A percentile compares a stretch with the other conserved stretches of the same genome.
Evolutionary conservation across 148 eudicot genomes (phyloP).

Genomic region (Fagopyrum esculentum): DNA sequence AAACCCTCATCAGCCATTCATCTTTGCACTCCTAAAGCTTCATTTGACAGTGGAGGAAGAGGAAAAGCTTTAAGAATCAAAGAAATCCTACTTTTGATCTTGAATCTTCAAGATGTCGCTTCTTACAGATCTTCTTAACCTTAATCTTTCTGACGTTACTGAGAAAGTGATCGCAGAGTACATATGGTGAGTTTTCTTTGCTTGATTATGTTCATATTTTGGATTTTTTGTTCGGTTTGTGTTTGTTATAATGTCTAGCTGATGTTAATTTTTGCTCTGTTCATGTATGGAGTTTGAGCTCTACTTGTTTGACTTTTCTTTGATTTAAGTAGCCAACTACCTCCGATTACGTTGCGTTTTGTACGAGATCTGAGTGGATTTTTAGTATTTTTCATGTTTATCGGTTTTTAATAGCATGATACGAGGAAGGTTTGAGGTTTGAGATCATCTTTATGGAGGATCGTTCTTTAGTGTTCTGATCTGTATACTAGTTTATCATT

Average conservation of each 20-base stretch:
- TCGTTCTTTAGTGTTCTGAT: not conserved
- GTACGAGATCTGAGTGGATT: not conserved
- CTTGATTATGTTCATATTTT: not conserved
- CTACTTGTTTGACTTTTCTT: not conserved
- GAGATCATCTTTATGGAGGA: not conserved
- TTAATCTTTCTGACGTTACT: slow-evolving; percentile 39
- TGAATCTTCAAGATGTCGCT: slow-evolving; percentile 18
- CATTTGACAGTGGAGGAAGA: not conserved
- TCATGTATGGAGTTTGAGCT: not conserved
- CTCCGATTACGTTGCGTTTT: not conserved
- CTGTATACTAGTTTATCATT: not conserved
- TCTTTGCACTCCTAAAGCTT: not conserved
- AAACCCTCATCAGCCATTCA: not conserved
- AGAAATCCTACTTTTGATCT: not conserved
- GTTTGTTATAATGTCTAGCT: not conserved
- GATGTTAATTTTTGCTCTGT: not conserved
- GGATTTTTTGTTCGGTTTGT: not conserved
- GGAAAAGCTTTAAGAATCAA: not conserved
- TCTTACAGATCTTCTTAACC: slow-evolving; percentile 41
- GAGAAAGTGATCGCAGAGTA: slow-evolving; percentile 56
- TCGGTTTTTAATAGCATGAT: not conserved
- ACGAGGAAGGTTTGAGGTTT: not conserved
- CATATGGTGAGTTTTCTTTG: slow-evolving; percentile 36
- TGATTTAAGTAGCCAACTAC: not conserved
- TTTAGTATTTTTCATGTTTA: not conserved